A percentile compares a stretch with the other conserved stretches of the same genome.
phyloP scores from a whole-genome alignment of 257 asterid species.

The Anisodus acutangulus region DNA sequence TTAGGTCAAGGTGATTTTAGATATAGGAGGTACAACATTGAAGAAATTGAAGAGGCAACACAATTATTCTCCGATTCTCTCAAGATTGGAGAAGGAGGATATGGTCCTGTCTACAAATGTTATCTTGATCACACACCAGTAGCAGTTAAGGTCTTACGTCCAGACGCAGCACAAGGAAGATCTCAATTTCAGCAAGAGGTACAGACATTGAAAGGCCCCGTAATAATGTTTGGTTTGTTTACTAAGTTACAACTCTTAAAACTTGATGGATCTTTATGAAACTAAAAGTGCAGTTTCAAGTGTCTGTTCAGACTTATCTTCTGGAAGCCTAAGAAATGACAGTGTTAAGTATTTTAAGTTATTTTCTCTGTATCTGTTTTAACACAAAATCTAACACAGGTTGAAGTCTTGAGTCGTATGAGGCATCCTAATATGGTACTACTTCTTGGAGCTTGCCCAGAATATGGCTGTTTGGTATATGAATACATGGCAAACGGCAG shows the following conservation, averaged over 20 bases:
- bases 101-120: slow-evolving; percentile 90
- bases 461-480: slow-evolving; percentile 81
- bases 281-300: neutral
- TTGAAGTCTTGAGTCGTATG: slow-evolving; percentile 84
- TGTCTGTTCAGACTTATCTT: neutral
- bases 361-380: neutral
- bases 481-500: slow-evolving; percentile 89
- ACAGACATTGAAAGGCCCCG: neutral
- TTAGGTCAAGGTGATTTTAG: slow-evolving; percentile 36
- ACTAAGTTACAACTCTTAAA: neutral
- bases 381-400: slow-evolving; percentile 43
- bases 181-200: slow-evolving; percentile 92
- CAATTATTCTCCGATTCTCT: slow-evolving; percentile 50
- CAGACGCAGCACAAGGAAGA: slow-evolving; percentile 89
- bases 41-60: slow-evolving; percentile 87
- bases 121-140: slow-evolving; percentile 79
- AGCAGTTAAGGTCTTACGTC: slow-evolving; percentile 83
- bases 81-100: slow-evolving; percentile 94
- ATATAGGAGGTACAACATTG: slow-evolving; percentile 68
- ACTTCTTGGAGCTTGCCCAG: slow-evolving; percentile 94
- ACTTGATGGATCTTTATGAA: neutral
- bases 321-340: neutral
- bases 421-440: slow-evolving; percentile 91
- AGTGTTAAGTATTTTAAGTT: neutral
- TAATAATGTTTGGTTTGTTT: neutral